Evolutionary conservation across 164 flowering plant genomes (phyloP).

Genomic region (Brasenia schreberi): DNA sequence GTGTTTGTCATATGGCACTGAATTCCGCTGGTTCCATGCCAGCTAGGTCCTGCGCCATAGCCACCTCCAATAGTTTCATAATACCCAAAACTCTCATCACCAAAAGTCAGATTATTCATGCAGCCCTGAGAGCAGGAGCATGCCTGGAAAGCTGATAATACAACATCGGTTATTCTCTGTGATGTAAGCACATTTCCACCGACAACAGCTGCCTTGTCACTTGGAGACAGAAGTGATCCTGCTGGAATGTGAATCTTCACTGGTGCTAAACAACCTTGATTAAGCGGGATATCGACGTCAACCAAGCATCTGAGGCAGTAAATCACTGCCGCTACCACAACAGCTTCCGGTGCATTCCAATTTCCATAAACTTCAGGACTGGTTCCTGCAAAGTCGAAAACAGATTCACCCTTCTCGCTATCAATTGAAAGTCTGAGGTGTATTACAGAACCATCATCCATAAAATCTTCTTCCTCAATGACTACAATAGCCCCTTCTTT

Average conservation of each 20-base stretch:
- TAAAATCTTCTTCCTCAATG: constrained; percentile 88
- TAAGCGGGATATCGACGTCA: constrained; percentile 86
- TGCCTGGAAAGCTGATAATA: constrained; percentile 88
- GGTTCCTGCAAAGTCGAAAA: constrained; percentile 78
- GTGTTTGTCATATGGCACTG: constrained; percentile 99
- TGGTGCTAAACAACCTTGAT: constrained; percentile 95
- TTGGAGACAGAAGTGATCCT: constrained; percentile 93
- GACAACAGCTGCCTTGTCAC: constrained; percentile 94
- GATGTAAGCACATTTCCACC: constrained; percentile 98
- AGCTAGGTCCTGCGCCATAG: constrained; percentile 85
- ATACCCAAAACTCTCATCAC: constrained; percentile 85
- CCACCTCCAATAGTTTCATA: constrained; percentile 99
- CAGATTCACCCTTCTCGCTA: constrained; percentile 66
- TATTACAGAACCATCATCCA: constrained; percentile 94
- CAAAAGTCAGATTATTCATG: constrained; percentile 97
- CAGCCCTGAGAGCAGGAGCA: constrained; percentile 99
- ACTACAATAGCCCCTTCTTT: constrained; percentile 17
- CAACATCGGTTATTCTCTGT: constrained; percentile 87
- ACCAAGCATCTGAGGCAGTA: constrained; percentile 92
- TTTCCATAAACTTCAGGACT: constrained; percentile 95
- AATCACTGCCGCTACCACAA: constrained; percentile 88
- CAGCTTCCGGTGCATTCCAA: constrained; percentile 99
- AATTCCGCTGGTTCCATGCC: constrained; percentile 95
- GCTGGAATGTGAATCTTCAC: constrained; percentile 67
- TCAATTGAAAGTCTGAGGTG: constrained; percentile 74